Conservation (phyloP, 176 grass and related monocot species). For the Dactylis glomerata region DNA sequence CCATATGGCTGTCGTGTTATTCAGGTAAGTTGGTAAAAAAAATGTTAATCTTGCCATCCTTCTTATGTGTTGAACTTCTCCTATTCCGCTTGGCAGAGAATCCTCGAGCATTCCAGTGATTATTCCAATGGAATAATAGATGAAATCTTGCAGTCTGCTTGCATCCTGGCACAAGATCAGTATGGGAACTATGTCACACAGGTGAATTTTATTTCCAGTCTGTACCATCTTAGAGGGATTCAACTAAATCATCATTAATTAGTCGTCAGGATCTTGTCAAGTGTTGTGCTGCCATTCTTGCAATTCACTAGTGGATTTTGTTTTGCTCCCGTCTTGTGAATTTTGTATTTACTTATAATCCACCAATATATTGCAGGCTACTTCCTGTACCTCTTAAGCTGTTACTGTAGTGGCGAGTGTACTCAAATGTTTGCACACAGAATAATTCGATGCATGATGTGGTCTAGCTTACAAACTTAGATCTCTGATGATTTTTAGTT, state of each 20-base stretch:
- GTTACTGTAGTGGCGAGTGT: background rate
- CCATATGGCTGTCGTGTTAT: slow-evolving; percentile 97
- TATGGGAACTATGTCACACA: slow-evolving; percentile 98
- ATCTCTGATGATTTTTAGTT: background rate
- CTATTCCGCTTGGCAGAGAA: slow-evolving; percentile 51
- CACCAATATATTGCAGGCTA: background rate
- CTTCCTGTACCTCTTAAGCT: background rate
- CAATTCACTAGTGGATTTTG: background rate
- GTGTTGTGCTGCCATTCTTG: background rate
- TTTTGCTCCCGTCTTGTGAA: background rate
- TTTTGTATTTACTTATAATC: background rate
- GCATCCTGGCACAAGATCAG: slow-evolving; percentile 84
- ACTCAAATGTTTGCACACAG: background rate
- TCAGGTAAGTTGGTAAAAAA: slow-evolving; percentile 55
- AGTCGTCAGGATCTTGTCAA: background rate
- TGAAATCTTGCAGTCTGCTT: slow-evolving; percentile 84
- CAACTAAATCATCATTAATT: background rate
- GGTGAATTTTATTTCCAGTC: slow-evolving; percentile 38
- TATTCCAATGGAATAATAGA: slow-evolving; percentile 77
- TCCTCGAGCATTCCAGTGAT: slow-evolving; percentile 66
- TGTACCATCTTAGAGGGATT: background rate
- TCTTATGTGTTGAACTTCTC: slow-evolving; percentile 2
- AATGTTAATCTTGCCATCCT: background rate
- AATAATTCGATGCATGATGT: slow-evolving; percentile 10
- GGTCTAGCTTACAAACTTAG: background rate